Conservation (phyloP, 2,329 filamentous ascomycete species). For the Cladosporium oxysporum region DNA sequence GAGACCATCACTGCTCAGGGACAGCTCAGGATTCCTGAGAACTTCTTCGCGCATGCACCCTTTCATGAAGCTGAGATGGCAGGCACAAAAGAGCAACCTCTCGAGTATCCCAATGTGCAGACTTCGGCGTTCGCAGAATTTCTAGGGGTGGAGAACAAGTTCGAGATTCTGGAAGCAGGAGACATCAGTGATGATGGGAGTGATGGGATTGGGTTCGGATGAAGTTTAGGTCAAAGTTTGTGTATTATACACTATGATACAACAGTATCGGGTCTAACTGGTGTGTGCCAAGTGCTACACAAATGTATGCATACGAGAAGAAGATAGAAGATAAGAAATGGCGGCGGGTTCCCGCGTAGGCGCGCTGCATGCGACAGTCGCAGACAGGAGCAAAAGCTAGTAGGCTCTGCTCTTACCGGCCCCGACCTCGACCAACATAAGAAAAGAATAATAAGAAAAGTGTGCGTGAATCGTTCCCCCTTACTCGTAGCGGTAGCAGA, state of each 20-base stretch:
- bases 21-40: constrained; percentile 67
- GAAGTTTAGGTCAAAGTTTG: neutral
- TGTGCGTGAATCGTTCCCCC: constrained; percentile 1
- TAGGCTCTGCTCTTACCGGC: neutral
- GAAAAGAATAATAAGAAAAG: neutral
- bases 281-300: neutral
- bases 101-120: constrained; percentile 84
- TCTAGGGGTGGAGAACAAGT: constrained; percentile 48
- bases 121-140: constrained; percentile 53
- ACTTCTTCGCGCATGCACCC: constrained; percentile 77
- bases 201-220: neutral
- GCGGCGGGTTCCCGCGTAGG: neutral
- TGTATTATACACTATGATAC: neutral
- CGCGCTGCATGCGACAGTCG: neutral
- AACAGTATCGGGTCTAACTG: neutral
- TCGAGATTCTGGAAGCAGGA: neutral
- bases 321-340: neutral
- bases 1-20: constrained; percentile 54
- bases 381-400: neutral
- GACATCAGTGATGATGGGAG: neutral
- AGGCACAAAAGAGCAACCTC: constrained; percentile 26
- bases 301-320: neutral
- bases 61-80: constrained; percentile 50
- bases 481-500: constrained; percentile 24
- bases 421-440: neutral